Evolutionary conservation across 2,329 filamentous ascomycete genomes (phyloP).

Genomic region (Endothia cerciana): DNA sequence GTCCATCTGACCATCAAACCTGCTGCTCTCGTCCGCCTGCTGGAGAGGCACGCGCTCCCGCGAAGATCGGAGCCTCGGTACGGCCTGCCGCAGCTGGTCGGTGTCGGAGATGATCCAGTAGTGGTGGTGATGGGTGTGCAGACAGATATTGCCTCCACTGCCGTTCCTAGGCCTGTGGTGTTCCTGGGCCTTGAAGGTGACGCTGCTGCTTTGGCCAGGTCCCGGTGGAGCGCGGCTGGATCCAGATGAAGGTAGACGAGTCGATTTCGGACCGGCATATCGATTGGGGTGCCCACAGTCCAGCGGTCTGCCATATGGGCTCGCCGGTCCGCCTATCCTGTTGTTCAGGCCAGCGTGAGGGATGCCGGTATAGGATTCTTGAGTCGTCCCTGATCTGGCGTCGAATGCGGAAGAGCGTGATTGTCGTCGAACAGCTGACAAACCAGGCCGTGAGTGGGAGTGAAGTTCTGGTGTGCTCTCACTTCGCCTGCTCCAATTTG

Average conservation of each 20-base stretch:
- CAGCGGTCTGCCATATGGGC: not conserved
- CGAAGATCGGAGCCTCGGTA: conserved; percentile 21
- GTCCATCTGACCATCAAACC: conserved; percentile 7
- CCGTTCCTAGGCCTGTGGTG: conserved; percentile 1
- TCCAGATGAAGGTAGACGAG: not conserved
- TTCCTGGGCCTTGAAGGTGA: not conserved
- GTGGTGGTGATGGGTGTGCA: conserved; percentile 66
- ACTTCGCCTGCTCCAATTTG: not conserved
- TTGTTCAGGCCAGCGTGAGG: not conserved
- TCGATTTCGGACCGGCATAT: not conserved
- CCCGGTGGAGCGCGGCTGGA: not conserved
- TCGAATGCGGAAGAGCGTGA: conserved; percentile 11
- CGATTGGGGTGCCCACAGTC: not conserved
- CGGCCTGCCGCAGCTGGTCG: conserved; percentile 12
- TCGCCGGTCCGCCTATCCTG: not conserved
- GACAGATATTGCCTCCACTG: conserved; percentile 41
- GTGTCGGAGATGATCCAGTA: conserved; percentile 50
- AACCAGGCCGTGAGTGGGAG: not conserved
- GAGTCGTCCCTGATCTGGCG: conserved; percentile 9
- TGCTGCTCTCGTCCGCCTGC: conserved; percentile 6
- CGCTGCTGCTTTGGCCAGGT: not conserved
- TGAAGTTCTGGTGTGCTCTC: not conserved
- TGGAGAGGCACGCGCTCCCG: conserved; percentile 20
- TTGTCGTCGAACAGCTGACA: not conserved
- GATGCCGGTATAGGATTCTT: conserved; percentile 8